A percentile compares a stretch with the other conserved stretches of the same genome.
Conservation (phyloP, 2,329 filamentous ascomycete genomes). For the Neobulgaria alba region DNA sequence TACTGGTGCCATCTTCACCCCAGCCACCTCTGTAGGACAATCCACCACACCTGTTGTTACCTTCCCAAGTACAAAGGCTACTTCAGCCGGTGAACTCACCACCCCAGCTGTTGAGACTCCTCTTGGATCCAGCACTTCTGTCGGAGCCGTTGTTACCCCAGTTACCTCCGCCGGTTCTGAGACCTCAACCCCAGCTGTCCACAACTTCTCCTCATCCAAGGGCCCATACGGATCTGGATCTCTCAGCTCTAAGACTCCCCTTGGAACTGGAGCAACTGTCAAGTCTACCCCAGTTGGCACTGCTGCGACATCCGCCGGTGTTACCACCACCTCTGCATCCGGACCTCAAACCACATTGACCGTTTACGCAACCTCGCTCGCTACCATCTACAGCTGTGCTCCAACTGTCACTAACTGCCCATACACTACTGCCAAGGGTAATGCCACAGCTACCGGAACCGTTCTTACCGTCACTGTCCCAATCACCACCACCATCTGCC, state of each 20-base stretch:
- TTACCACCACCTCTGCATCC: not conserved
- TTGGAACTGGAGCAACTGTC: too few species aligned
- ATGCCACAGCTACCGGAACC: not conserved
- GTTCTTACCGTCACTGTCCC: slow-evolving; percentile 1
- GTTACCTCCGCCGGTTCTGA: not conserved
- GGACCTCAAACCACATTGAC: not conserved
- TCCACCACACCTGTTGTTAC: too few species aligned
- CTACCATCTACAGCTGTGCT: not conserved
- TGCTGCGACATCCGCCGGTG: not conserved
- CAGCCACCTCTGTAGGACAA: too few species aligned
- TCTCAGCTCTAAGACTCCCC: too few species aligned
- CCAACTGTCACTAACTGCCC: slow-evolving; percentile 1
- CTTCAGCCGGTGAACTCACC: too few species aligned
- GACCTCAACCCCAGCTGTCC: not conserved
- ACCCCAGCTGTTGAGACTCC: too few species aligned
- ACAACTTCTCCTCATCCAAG: not conserved
- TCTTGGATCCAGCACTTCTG: too few species aligned
- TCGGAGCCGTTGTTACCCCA: not conserved
- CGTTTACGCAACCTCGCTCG: not conserved
- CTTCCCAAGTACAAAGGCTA: too few species aligned
- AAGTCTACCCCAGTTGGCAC: too few species aligned
- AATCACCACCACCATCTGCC: slow-evolving; percentile 37
- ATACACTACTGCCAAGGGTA: not conserved
- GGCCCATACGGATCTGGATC: too few species aligned
- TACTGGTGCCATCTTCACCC: too few species aligned